These are phyloP conservation scores for Tolypocladium tundrense DNA, from an alignment of 2,329 filamentous ascomycete species.

Conservation along the genomic window DNA sequence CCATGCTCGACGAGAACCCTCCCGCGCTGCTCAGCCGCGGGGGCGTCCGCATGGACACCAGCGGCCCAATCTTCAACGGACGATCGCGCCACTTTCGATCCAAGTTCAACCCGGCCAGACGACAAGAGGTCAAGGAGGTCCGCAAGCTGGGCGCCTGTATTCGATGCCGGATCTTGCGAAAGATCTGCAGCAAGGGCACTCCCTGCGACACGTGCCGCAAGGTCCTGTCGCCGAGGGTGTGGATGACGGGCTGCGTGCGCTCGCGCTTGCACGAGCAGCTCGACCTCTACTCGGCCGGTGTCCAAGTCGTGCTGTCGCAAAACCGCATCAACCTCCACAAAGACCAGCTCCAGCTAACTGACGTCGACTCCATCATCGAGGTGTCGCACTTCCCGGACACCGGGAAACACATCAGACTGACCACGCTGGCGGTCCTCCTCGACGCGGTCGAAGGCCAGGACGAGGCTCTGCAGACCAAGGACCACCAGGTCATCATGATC, in stretches of 20 bases:
- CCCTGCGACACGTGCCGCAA: slow-evolving; percentile 55
- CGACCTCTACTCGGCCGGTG: slow-evolving; percentile 52
- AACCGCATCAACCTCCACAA: slow-evolving; percentile 47
- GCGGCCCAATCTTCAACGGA: slow-evolving; percentile 31
- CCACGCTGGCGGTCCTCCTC: slow-evolving; percentile 20
- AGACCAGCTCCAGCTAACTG: slow-evolving; percentile 35
- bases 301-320: slow-evolving; percentile 53
- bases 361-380: slow-evolving; percentile 40
- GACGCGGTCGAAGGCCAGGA: slow-evolving; percentile 25
- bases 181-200: slow-evolving; percentile 54
- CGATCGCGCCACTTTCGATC: slow-evolving; percentile 44
- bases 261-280: slow-evolving; percentile 52
- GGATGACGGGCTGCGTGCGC: slow-evolving; percentile 53
- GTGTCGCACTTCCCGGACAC: slow-evolving; percentile 49
- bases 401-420: slow-evolving; percentile 30
- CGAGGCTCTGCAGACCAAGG: slow-evolving; percentile 21
- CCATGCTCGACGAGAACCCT: slow-evolving; percentile 18
- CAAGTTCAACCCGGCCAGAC: slow-evolving; percentile 45
- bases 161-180: slow-evolving; percentile 53
- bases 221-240: slow-evolving; percentile 53
- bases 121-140: slow-evolving; percentile 55
- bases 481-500: slow-evolving; percentile 40
- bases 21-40: slow-evolving; percentile 28
- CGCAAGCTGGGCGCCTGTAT: slow-evolving; percentile 57
- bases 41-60: slow-evolving; percentile 43